Conservation (phyloP, 495 filamentous ascomycete genomes). For the Evernia prunastri region DNA sequence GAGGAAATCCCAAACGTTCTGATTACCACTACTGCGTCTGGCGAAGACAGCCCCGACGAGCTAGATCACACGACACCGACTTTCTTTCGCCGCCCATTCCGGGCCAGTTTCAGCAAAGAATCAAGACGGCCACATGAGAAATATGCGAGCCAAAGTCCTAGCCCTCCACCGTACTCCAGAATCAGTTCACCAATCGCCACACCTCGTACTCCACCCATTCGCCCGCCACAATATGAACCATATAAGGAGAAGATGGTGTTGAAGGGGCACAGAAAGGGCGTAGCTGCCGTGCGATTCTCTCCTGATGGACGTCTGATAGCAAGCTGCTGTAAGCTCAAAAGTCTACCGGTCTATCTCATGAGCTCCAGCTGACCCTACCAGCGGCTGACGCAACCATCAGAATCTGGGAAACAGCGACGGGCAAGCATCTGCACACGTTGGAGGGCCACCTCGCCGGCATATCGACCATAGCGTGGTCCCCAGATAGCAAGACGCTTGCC, state of each 20-base stretch:
- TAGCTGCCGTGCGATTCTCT: slow-evolving; percentile 85
- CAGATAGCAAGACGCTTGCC: slow-evolving; percentile 76
- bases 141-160: slow-evolving; percentile 13
- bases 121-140: slow-evolving; percentile 7
- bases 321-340: slow-evolving; percentile 57
- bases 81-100: slow-evolving; percentile 11
- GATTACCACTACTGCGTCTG: slow-evolving; percentile 2
- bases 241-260: slow-evolving; percentile 61
- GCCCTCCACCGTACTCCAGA: slow-evolving; percentile 22
- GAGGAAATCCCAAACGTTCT: slow-evolving; percentile 1
- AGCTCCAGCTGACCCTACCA: slow-evolving; percentile 28
- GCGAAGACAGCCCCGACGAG: slow-evolving; percentile 42
- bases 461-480: slow-evolving; percentile 83
- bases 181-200: slow-evolving; percentile 24
- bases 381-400: slow-evolving; percentile 83
- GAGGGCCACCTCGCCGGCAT: slow-evolving; percentile 90
- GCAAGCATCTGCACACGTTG: slow-evolving; percentile 75
- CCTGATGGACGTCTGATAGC: slow-evolving; percentile 87
- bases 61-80: slow-evolving; percentile 12
- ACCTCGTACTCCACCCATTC: slow-evolving; percentile 15
- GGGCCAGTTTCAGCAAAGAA: slow-evolving; percentile 13
- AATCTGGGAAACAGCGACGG: slow-evolving; percentile 79
- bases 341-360: neutral
- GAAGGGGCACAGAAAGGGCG: slow-evolving; percentile 65
- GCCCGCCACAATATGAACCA: slow-evolving; percentile 34